Base-by-base conservation (phyloP, 2,329 filamentous ascomycete genomes). In the Zasmidium citrigriseum region DNA sequence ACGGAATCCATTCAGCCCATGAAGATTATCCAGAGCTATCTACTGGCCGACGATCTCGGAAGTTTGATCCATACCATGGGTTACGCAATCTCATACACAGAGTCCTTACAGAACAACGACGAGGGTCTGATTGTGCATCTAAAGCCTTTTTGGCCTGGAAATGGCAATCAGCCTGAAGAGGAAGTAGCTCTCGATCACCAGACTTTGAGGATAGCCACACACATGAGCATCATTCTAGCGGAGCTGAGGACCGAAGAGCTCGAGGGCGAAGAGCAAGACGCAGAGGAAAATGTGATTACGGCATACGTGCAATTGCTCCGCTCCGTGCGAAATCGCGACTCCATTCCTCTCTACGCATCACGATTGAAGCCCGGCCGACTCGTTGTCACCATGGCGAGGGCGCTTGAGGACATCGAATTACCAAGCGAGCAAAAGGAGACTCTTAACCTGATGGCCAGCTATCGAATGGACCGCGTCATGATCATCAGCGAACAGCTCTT, bases 281-380 rank as follows among this genome's bases (percentile, higher is more conserved):
- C 81, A 16, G 83, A 87, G 64, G 89, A 96, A 68, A 91, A 90
- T 68, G 86, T 93, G 48, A 80, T 97, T 53, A 86, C 89, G 1
- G 87, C 86, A 3, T 98, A 98, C 72, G 89, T 96, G 55, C 89
- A 89, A 67, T 87, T 89, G 60, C 77, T 99, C 38, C 86, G 90
- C 46, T 81, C 89, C 48, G 84, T 85, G 16, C 85, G 86, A 29
- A 85, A 95, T 55, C 86, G 89, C 59, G 88, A 93, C 62, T 77
- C 95, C 45, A 89, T 96, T 55, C 93, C 95, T 0, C 79, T 96
- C 0, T 99, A 99, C 73, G 93, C 90, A 62, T 91, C 91, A 9
- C 88, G 91, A 67, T 80, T 99, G 12, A 81, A 85, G 10, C 77
- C 81, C 5, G 78, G 85, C 12, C 83, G 88, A 62, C 82, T 83